Evolutionary conservation across 1,139 yeast genomes (phyloP).

Genomic region (Waltiozyma sp.): DNA sequence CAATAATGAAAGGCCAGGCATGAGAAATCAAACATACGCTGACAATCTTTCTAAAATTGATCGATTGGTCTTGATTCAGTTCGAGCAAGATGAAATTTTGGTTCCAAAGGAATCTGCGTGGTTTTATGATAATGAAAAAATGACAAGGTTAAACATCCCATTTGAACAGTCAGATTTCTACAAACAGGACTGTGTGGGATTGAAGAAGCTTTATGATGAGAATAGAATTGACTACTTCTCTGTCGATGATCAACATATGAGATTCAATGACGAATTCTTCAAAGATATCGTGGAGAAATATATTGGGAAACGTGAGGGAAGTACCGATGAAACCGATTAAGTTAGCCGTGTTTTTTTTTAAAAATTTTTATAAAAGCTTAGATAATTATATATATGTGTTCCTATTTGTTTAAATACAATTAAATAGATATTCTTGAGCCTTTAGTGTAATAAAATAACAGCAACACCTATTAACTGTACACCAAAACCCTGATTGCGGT

Average conservation of each 20-base stretch:
- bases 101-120: slow-evolving; percentile 67
- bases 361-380: too few relatives aligned
- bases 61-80: slow-evolving; percentile 48
- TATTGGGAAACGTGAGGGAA: slow-evolving; percentile 10
- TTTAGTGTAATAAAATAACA: too few relatives aligned
- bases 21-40: slow-evolving; percentile 27
- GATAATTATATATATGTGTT: too few relatives aligned
- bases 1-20: slow-evolving; percentile 43
- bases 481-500: too few relatives aligned
- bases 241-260: slow-evolving; percentile 61
- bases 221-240: slow-evolving; percentile 36
- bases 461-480: too few relatives aligned
- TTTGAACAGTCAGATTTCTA: slow-evolving; percentile 42
- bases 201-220: slow-evolving; percentile 33
- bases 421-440: too few relatives aligned
- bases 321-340: too few relatives aligned
- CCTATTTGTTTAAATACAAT: too few relatives aligned
- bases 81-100: slow-evolving; percentile 51
- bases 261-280: slow-evolving; percentile 40
- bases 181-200: slow-evolving; percentile 47
- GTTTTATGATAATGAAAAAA: slow-evolving; percentile 45
- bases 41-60: slow-evolving; percentile 33
- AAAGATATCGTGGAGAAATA: slow-evolving; percentile 28
- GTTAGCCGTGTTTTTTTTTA: too few relatives aligned
- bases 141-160: slow-evolving; percentile 31